Evolutionary conservation across 1,284 basidiomycete genomes (phyloP), one percentile per base, ranked within the genome.

Genomic region (Vanrija sp.): DNA sequence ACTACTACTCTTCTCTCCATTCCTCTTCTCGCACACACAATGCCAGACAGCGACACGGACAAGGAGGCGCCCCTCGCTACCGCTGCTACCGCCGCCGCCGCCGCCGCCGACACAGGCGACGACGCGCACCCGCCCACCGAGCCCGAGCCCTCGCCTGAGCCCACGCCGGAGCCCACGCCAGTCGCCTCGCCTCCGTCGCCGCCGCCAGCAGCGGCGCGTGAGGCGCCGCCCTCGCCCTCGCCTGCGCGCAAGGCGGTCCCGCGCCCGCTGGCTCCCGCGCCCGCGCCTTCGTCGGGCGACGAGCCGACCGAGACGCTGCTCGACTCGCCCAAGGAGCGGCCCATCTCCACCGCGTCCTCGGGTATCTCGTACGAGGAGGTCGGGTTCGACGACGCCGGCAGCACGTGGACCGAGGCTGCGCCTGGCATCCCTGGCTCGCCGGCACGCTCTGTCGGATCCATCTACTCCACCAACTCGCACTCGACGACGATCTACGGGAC

Each of bases 351-450:
- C 38, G 28, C 21, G 1, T 14, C 39, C 12, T 46, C 44, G 23
- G 44, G 46, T 18, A 43, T 61, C 14, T 49, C 43, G n/a, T 61
- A 58, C 21, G 55, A 61, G 51, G 60, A 61, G 45, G 49, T 61
- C 42, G 60, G 60, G 15, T 61, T 61, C 43, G 60, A 57, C 45
- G 55, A 57, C 48, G 57, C 42, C 43, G 34, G 39, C 5, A 34
- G n/a, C 25, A 52, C 48, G 15, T 61, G 60, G 60, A 55, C 45
- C 26, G 60, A 61, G 40, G 52, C 56, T 42, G 55, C 57, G 15
- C 34, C 34, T 12, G 34, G 34, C 10, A 42, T n/a, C 40, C 19
- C 19, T 2, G 34, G 34, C 5, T 34, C 34, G 34, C 34, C 34
- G 34, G 34, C 34, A 12, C 34, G 34, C 34, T 34, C 34, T 2